Conservation (phyloP, 2,329 filamentous ascomycete species). For the Talaromyces sp. region DNA sequence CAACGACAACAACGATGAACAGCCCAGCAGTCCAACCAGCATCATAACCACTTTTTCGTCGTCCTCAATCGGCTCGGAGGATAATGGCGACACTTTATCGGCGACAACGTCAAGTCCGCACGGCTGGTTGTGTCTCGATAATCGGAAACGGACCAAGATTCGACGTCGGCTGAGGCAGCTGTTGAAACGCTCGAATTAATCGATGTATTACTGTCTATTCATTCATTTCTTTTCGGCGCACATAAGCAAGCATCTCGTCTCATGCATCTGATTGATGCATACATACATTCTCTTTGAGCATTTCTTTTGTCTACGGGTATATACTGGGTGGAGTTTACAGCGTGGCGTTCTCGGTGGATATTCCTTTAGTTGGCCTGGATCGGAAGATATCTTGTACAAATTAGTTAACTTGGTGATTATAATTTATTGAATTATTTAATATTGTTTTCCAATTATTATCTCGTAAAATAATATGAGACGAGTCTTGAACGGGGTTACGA, state of each 20-base stretch:
- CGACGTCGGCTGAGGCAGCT: conserved; percentile 13
- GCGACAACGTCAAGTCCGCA: background rate
- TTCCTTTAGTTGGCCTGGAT: background rate
- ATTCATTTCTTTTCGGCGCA: background rate
- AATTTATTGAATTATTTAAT: background rate
- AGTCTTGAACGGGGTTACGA: background rate
- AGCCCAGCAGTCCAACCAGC: conserved; percentile 24
- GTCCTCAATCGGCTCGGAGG: background rate
- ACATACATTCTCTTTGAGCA: background rate
- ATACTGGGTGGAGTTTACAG: background rate
- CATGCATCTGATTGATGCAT: background rate
- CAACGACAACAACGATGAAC: conserved; percentile 18
- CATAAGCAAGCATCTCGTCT: background rate
- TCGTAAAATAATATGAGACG: background rate
- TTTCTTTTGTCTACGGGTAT: conserved; percentile 1
- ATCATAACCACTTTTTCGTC: conserved; percentile 21
- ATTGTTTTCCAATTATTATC: background rate
- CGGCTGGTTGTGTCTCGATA: conserved; percentile 1
- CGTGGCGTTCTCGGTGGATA: background rate
- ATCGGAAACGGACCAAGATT: conserved; percentile 9
- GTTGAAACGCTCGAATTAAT: background rate
- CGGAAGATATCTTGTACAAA: conserved; percentile 1
- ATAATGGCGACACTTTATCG: background rate
- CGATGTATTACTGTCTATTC: background rate
- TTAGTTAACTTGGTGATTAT: background rate